phyloP scores from a whole-genome alignment of 1,284 basidiomycete species.

The Gomphus bonarii region DNA sequence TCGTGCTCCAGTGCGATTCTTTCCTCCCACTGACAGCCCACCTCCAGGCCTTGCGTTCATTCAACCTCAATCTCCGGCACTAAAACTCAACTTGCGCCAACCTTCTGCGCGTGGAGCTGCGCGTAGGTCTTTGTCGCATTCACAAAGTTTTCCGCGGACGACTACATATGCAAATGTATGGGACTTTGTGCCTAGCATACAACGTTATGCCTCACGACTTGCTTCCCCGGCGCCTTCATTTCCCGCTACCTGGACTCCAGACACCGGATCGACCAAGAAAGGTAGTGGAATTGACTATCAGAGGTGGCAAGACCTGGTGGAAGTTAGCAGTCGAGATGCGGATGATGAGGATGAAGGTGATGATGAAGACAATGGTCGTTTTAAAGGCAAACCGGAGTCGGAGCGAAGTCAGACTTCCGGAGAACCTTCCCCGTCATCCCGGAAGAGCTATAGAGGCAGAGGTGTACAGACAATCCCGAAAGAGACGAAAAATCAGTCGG shows the following conservation, averaged over 20 bases:
- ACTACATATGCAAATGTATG: constrained; percentile 70
- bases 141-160: constrained; percentile 39
- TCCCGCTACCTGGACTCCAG: constrained; percentile 27
- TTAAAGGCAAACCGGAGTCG: constrained; percentile 15
- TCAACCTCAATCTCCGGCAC: constrained; percentile 23
- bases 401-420: constrained; percentile 3
- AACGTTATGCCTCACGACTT: constrained; percentile 60
- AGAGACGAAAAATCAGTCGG: constrained; percentile 38
- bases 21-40: constrained; percentile 60
- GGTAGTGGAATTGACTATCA: constrained; percentile 25
- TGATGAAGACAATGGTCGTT: constrained; percentile 24
- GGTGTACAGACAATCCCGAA: constrained; percentile 51
- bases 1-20: constrained; percentile 57
- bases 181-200: constrained; percentile 73
- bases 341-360: constrained; percentile 74
- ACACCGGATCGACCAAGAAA: not conserved
- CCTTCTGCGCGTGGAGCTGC: constrained; percentile 17
- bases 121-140: constrained; percentile 14
- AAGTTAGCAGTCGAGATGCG: constrained; percentile 66
- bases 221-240: constrained; percentile 33
- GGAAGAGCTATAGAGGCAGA: constrained; percentile 42
- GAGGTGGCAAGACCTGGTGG: constrained; percentile 42
- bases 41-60: constrained; percentile 31
- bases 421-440: not conserved
- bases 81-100: constrained; percentile 25